Conservation (phyloP, 2,329 filamentous ascomycete species). For the Cladosporium cucumerinum region DNA sequence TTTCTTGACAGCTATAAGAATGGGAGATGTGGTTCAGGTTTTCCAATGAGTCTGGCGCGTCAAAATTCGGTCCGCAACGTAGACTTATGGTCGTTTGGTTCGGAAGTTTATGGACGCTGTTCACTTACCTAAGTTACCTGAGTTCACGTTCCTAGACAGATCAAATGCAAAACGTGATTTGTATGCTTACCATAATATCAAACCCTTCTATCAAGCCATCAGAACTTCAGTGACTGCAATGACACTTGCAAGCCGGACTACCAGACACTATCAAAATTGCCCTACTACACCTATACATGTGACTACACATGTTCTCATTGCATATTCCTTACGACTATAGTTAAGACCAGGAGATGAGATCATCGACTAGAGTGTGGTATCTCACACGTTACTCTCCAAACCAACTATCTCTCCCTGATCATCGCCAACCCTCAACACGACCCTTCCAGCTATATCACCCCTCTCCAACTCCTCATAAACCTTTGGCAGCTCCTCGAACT, state of each 20-base stretch:
- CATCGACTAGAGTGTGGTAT: neutral
- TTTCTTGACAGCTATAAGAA: neutral
- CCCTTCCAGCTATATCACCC: neutral
- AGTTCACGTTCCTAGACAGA: neutral
- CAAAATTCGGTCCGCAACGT: neutral
- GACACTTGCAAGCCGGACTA: neutral
- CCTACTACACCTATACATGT: neutral
- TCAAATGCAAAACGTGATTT: neutral
- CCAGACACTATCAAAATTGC: neutral
- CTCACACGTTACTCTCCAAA: neutral
- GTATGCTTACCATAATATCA: too few relatives aligned
- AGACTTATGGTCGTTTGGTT: neutral
- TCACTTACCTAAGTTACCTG: neutral
- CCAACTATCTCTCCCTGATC: neutral
- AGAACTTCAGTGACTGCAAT: too few relatives aligned
- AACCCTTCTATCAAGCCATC: too few relatives aligned
- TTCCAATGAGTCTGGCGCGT: slow-evolving; percentile 2
- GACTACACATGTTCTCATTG: neutral
- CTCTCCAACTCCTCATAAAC: neutral
- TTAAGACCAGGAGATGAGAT: neutral
- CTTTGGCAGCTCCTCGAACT: neutral
- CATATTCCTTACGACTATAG: neutral
- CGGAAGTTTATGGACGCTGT: neutral
- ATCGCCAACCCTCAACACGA: neutral
- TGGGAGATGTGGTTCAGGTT: neutral